phyloP scores from a whole-genome alignment of 1,284 basidiomycete species.

The Agroathelia rolfsii region DNA sequence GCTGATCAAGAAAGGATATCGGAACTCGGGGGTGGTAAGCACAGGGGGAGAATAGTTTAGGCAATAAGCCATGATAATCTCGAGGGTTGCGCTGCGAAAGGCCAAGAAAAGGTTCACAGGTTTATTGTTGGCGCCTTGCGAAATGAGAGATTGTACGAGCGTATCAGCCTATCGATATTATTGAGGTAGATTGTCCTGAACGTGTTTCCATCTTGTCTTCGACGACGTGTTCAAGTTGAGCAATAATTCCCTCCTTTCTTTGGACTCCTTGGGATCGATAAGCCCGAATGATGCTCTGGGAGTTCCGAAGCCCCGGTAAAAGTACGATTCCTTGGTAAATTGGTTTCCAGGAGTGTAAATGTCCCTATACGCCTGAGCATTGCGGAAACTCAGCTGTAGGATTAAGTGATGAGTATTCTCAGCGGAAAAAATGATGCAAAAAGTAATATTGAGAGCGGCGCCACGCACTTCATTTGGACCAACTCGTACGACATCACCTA shows the following conservation, averaged over 20 bases:
- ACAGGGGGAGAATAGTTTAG: slow-evolving; percentile 20
- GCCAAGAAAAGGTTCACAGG: slow-evolving; percentile 24
- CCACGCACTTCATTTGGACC: slow-evolving; percentile 17
- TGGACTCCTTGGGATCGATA: slow-evolving; percentile 22
- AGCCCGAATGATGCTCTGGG: slow-evolving; percentile 23
- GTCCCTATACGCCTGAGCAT: slow-evolving; percentile 20
- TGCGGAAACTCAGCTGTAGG: slow-evolving; percentile 27
- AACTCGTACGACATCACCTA: slow-evolving; percentile 18
- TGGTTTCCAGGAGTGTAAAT: slow-evolving; percentile 23
- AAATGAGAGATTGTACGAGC: slow-evolving; percentile 16
- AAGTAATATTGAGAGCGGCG: too few relatives aligned
- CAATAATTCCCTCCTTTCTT: slow-evolving; percentile 19
- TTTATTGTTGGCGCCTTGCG: slow-evolving; percentile 8
- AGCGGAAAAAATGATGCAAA: slow-evolving; percentile 1
- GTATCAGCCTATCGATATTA: slow-evolving; percentile 19
- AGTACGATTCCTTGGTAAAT: slow-evolving; percentile 28
- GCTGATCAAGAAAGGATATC: slow-evolving; percentile 19
- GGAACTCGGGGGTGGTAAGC: slow-evolving; percentile 21
- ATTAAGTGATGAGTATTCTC: background rate
- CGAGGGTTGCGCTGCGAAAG: slow-evolving; percentile 25
- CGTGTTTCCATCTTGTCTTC: slow-evolving; percentile 23
- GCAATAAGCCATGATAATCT: slow-evolving; percentile 27
- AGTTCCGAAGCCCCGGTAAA: slow-evolving; percentile 25
- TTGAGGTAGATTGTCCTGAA: background rate
- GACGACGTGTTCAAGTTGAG: slow-evolving; percentile 22